Evolutionary conservation across 163 green algal genomes (phyloP).

Genomic region (Volvox carteri): DNA sequence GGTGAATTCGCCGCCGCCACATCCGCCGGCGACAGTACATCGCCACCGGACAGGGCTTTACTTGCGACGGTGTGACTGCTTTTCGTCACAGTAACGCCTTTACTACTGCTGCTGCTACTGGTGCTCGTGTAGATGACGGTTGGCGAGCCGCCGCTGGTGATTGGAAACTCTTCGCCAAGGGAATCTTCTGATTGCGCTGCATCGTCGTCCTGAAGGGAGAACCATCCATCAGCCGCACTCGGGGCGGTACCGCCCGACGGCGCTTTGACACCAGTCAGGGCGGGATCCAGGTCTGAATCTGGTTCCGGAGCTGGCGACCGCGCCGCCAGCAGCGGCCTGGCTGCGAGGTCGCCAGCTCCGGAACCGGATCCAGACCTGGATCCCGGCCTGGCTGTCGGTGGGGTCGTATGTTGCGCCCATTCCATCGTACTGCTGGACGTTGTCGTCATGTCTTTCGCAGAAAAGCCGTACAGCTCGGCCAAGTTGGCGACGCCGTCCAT

Average conservation of each 20-base stretch:
- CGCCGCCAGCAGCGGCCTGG: too few relatives aligned
- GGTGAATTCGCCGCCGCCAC: too few relatives aligned
- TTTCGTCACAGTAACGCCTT: background rate
- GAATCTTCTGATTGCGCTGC: background rate
- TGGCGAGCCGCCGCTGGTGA: background rate
- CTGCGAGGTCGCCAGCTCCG: background rate
- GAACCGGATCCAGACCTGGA: background rate
- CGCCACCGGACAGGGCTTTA: background rate
- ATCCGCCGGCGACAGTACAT: too few relatives aligned
- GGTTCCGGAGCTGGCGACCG: background rate
- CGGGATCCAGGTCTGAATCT: background rate
- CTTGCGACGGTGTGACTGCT: background rate
- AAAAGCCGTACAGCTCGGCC: constrained; percentile 34
- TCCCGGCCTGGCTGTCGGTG: background rate
- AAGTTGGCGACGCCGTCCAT: background rate
- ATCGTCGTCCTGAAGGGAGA: too few relatives aligned
- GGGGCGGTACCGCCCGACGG: background rate
- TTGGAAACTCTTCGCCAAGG: background rate
- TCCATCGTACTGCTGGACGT: constrained; percentile 14
- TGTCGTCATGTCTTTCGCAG: background rate
- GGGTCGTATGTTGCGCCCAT: background rate
- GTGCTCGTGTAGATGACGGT: background rate
- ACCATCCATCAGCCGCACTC: background rate
- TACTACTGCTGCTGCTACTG: background rate
- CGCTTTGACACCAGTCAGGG: too few relatives aligned